Percentiles rank a stretch among this genome's conserved stretches.
phyloP scores from a whole-genome alignment of 1,139 yeast genomes.

The Saccharomycopsis crataegensis region DNA sequence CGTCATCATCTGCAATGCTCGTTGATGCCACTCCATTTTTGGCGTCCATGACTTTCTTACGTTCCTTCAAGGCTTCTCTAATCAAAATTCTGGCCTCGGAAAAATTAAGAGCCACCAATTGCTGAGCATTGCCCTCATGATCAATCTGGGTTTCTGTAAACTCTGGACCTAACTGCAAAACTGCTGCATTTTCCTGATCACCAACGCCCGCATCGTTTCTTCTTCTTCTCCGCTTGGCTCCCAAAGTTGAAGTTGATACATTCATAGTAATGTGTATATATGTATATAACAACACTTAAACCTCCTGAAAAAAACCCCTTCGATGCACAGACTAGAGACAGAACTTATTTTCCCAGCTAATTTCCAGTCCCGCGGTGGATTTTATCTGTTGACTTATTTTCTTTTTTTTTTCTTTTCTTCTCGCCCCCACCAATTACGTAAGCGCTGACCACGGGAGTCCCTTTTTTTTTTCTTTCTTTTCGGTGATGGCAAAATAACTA shows the following conservation, averaged over 20 bases:
- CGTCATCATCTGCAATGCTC: slow-evolving; percentile 29
- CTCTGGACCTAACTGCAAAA: slow-evolving; percentile 84
- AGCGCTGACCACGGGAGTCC: no score
- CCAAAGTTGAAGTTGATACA: slow-evolving; percentile 82
- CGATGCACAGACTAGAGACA: neutral
- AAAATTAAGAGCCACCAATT: slow-evolving; percentile 74
- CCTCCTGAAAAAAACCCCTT: neutral
- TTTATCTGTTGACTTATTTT: neutral
- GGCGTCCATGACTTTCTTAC: slow-evolving; percentile 48
- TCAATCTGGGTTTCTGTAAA: slow-evolving; percentile 75
- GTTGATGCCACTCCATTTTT: slow-evolving; percentile 21
- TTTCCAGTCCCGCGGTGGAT: no score
- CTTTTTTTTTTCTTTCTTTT: neutral
- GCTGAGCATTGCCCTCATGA: slow-evolving; percentile 71
- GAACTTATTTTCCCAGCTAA: no score
- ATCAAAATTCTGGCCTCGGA: slow-evolving; percentile 86
- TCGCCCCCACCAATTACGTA: neutral
- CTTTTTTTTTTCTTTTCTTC: neutral
- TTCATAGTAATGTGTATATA: slow-evolving; percentile 44
- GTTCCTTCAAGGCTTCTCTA: slow-evolving; percentile 81
- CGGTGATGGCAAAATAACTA: neutral
- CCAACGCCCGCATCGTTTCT: slow-evolving; percentile 57
- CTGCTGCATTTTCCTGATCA: slow-evolving; percentile 85
- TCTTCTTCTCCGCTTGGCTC: slow-evolving; percentile 61
- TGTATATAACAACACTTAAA: neutral